phyloP scores from a whole-genome alignment of 495 filamentous ascomycete genomes.

The Friedmanniomyces endolithicus region DNA sequence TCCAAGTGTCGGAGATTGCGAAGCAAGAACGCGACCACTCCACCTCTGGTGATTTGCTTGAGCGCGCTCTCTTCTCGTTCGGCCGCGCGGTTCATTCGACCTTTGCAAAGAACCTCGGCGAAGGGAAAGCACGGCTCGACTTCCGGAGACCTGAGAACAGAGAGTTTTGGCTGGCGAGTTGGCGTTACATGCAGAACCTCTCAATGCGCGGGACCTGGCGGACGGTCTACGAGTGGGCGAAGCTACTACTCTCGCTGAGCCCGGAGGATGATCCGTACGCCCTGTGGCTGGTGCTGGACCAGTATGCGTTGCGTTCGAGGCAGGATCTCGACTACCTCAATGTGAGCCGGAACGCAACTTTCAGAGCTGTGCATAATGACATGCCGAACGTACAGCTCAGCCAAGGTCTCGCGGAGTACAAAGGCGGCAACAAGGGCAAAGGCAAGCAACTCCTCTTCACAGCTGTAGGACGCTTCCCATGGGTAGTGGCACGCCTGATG shows the following conservation, averaged over 20 bases:
- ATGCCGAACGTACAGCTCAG: constrained; percentile 61
- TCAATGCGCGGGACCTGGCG: constrained; percentile 85
- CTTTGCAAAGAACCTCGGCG: constrained; percentile 60
- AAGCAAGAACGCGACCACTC: constrained; percentile 80
- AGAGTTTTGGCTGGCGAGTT: constrained; percentile 83
- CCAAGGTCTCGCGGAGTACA: constrained; percentile 56
- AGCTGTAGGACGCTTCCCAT: constrained; percentile 64
- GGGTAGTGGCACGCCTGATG: constrained; percentile 67
- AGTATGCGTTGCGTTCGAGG: constrained; percentile 65
- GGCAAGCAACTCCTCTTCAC: constrained; percentile 49
- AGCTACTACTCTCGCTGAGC: constrained; percentile 64
- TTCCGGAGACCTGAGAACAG: constrained; percentile 74
- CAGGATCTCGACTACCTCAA: constrained; percentile 66
- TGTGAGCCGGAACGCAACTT: constrained; percentile 47
- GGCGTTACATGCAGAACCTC: constrained; percentile 72
- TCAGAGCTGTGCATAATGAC: constrained; percentile 32
- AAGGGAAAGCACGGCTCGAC: constrained; percentile 67
- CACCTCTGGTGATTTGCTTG: constrained; percentile 73
- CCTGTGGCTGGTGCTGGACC: constrained; percentile 64
- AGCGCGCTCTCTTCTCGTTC: constrained; percentile 85
- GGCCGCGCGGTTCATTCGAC: constrained; percentile 71
- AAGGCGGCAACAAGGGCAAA: constrained; percentile 49
- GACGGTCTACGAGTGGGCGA: constrained; percentile 86
- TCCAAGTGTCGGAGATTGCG: constrained; percentile 85
- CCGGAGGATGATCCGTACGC: constrained; percentile 70